Evolutionary conservation across 495 filamentous ascomycete genomes (phyloP).

Genomic region (Chaetomium tenue): DNA sequence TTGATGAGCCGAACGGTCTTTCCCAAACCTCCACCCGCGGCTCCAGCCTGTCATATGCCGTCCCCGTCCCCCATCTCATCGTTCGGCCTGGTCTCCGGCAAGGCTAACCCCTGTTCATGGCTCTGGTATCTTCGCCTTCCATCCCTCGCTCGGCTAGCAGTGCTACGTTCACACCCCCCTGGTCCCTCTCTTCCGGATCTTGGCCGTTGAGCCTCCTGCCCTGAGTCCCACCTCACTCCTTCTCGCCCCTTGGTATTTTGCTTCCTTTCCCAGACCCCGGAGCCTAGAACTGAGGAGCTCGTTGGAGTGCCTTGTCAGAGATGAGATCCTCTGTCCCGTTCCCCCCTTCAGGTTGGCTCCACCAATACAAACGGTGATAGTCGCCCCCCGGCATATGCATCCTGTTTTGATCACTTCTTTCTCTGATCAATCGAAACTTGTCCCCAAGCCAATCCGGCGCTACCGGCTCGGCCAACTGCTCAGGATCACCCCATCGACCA

Average conservation of each 20-base stretch:
- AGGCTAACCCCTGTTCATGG: constrained; percentile 23
- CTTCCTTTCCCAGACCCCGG: constrained; percentile 29
- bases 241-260: constrained; percentile 28
- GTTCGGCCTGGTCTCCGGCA: constrained; percentile 26
- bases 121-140: constrained; percentile 28
- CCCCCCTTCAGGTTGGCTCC: constrained; percentile 28
- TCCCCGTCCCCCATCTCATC: constrained; percentile 31
- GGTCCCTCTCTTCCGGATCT: constrained; percentile 15
- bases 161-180: constrained; percentile 31
- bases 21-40: constrained; percentile 24
- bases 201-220: constrained; percentile 36
- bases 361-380: constrained; percentile 39
- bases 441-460: constrained; percentile 40
- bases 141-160: constrained; percentile 23
- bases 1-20: constrained; percentile 14
- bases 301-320: constrained; percentile 26
- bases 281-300: constrained; percentile 23
- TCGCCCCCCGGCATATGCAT: constrained; percentile 42
- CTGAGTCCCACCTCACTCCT: constrained; percentile 21
- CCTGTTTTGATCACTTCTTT: constrained; percentile 35
- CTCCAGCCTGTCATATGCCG: constrained; percentile 34
- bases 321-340: constrained; percentile 27
- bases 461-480: constrained; percentile 34
- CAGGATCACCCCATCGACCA: constrained; percentile 41
- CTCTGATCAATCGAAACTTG: constrained; percentile 49